Evolutionary conservation across 805 yeast species (phyloP), one percentile per base, ranked within the genome.

Genomic region (Hagleromyces aurorensis): DNA sequence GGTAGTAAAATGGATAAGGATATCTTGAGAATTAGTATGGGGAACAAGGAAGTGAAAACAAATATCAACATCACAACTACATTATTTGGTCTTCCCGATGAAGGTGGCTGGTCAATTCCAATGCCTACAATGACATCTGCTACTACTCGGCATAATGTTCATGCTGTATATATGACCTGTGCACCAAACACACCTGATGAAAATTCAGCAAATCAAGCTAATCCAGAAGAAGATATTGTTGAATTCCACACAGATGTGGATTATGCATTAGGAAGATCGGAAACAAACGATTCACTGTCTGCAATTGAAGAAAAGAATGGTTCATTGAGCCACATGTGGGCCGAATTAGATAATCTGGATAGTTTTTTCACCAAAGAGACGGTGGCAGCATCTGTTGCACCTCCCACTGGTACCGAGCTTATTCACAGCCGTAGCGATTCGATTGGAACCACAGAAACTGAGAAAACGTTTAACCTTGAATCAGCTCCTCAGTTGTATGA

Each of bases 81-180:
- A 0, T 62, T 91, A 32, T 93, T 86, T 61, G 98, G 98, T 10
- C 77, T 89, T 14, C 97, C 98, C 0, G 64, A 58, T 16, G 94
- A 83, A 8, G 76, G 80, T 47, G 99, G 99, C 1, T 91, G 99
- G 99, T 78, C 96, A 0, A 76, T 93, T 28, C 94, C 97, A 2
- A 81, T 83, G 89, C 96, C 98, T 2, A 83, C 89, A 0, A 75
- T 85, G 23, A 78, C 91, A 2, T 85, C 96, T 0, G 80, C 94
- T 0, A 72, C 82, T 10, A 83, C 97, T 1, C 65, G 96, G 41
- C 84, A 83, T 50, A 91, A 91, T 48, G 93, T 91, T 1, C 97
- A 91, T 55, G 87, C 97, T 0, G 97, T 91, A 3, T 91, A 83
- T 50, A 75, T 86, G 17, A 83, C 95, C 0, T 89, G 96, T 49